Conservation (phyloP, 495 filamentous ascomycete species). For the Astrothelium macrocarpum region DNA sequence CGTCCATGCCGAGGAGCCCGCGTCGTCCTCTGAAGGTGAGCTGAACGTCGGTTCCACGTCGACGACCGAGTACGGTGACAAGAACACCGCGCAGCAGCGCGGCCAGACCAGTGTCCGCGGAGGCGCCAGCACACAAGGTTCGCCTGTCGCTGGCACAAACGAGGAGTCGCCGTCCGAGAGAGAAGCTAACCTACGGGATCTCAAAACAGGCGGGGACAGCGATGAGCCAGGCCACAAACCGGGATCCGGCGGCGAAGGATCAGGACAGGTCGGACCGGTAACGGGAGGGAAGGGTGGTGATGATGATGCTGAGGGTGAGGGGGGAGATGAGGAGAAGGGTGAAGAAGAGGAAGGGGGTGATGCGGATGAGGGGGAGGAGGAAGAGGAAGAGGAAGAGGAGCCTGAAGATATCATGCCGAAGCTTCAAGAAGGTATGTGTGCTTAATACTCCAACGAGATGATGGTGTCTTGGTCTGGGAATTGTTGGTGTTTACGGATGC, state of each 20-base stretch:
- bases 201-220: conserved; percentile 10
- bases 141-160: conserved; percentile 25
- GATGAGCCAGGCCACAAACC: conserved; percentile 22
- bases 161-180: conserved; percentile 27
- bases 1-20: conserved; percentile 49
- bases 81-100: conserved; percentile 14
- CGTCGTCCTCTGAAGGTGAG: neutral
- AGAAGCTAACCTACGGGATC: conserved; percentile 28
- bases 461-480: neutral
- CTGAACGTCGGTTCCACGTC: conserved; percentile 22
- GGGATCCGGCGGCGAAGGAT: conserved; percentile 14
- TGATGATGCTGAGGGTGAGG: conserved; percentile 41
- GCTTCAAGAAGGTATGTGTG: conserved; percentile 76
- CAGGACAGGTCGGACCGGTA: conserved; percentile 15
- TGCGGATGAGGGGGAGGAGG: conserved; percentile 51
- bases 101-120: conserved; percentile 15
- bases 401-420: conserved; percentile 76
- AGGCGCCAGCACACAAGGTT: conserved; percentile 20
- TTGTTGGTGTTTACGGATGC: neutral
- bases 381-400: conserved; percentile 87
- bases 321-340: conserved; percentile 41
- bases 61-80: conserved; percentile 3
- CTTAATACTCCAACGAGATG: conserved; percentile 10
- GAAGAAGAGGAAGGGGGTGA: conserved; percentile 38
- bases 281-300: conserved; percentile 12